A percentile compares a stretch with the other conserved stretches of the same genome.
Evolutionary conservation across 2,329 filamentous ascomycete genomes (phyloP).

Genomic region (Sporothrix pallida): DNA sequence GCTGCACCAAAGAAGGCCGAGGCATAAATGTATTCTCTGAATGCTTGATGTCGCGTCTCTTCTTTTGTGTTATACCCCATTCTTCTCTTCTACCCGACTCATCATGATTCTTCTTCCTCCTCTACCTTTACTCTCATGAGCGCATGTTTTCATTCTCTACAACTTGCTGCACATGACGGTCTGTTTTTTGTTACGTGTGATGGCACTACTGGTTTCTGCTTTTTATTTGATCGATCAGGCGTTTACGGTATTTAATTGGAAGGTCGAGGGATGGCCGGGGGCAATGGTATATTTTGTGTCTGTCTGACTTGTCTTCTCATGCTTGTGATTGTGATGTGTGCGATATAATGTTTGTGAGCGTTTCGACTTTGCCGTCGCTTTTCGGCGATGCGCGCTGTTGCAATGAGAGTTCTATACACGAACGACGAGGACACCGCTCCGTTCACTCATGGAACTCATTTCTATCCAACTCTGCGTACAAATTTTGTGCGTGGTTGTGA

Average conservation of each 20-base stretch:
- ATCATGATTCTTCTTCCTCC: slow-evolving; percentile 21
- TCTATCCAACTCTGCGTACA: background rate
- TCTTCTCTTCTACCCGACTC: slow-evolving; percentile 21
- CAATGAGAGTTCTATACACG: background rate
- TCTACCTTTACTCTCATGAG: slow-evolving; percentile 31
- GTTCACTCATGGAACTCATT: background rate
- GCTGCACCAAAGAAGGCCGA: slow-evolving; percentile 42
- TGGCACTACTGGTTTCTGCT: slow-evolving; percentile 33
- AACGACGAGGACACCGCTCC: background rate
- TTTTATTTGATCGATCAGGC: slow-evolving; percentile 30
- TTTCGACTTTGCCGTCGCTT: background rate
- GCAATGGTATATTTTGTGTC: slow-evolving; percentile 35
- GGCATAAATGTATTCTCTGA: slow-evolving; percentile 29
- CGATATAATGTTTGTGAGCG: slow-evolving; percentile 33
- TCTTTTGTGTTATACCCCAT: slow-evolving; percentile 34
- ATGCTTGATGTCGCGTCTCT: background rate
- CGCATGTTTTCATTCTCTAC: slow-evolving; percentile 24
- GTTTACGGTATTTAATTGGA: slow-evolving; percentile 35
- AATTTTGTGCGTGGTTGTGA: background rate
- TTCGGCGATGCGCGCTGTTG: background rate
- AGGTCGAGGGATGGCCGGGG: slow-evolving; percentile 37
- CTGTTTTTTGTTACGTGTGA: slow-evolving; percentile 37
- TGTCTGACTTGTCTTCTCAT: background rate
- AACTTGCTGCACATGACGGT: slow-evolving; percentile 30
- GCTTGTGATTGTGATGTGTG: slow-evolving; percentile 23